Conservation (phyloP, 73 alveolate genomes). For the Stentor roeselii region DNA sequence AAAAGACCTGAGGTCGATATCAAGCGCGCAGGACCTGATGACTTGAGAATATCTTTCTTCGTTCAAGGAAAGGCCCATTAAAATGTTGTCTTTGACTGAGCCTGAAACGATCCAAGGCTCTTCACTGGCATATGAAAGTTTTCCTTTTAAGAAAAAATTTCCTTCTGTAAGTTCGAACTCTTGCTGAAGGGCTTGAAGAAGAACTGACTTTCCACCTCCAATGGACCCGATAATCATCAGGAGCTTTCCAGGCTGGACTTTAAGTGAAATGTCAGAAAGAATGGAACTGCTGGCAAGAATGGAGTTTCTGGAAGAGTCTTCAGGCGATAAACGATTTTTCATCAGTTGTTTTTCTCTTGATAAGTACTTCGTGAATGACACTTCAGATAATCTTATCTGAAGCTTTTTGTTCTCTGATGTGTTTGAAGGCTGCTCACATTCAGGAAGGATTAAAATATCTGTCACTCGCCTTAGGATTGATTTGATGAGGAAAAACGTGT, state of each 20-base stretch:
- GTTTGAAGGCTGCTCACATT: background rate
- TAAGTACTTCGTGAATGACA: background rate
- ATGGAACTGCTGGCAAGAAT: background rate
- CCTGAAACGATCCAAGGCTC: constrained; percentile 57
- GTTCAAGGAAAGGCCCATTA: constrained; percentile 64
- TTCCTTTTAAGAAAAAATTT: background rate
- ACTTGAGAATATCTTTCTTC: constrained; percentile 65
- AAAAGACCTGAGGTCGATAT: constrained; percentile 70
- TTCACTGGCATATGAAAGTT: constrained; percentile 28
- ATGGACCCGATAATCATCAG: background rate
- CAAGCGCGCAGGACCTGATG: constrained; percentile 69
- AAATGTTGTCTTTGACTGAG: constrained; percentile 80
- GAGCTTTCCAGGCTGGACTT: background rate
- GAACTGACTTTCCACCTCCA: background rate
- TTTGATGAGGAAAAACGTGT: background rate
- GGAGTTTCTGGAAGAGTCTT: background rate
- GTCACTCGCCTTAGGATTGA: background rate
- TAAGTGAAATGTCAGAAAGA: background rate
- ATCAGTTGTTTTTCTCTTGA: background rate
- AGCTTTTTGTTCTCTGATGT: background rate
- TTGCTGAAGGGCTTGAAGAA: background rate
- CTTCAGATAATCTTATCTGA: too few relatives aligned
- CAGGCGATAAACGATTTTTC: background rate
- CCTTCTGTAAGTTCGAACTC: background rate
- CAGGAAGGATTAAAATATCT: background rate